Evolutionary conservation across 2,329 filamentous ascomycete species (phyloP), one percentile per base, ranked within the genome.

Genomic region (Pezicula carpinea): DNA sequence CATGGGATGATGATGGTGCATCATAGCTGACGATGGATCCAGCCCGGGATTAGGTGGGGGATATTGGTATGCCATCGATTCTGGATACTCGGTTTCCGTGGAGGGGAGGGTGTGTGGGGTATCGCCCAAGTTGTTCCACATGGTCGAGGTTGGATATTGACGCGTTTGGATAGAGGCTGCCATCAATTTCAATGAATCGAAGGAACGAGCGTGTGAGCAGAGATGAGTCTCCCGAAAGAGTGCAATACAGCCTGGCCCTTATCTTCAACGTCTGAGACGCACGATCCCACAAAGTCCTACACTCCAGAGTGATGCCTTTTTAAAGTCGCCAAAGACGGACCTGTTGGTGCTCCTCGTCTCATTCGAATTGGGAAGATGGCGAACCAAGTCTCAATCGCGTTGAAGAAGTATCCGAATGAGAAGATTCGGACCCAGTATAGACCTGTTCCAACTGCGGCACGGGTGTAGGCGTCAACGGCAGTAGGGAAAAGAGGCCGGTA

Each of bases 81-180:
- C 44, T 42, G 52, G 51, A 46, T 47, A 46, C 15, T 56, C 55
- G 21, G 56, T 47, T 44, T 47, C 55, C 36, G 55, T 49, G 18
- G 58, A 40, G 40, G 54, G 53, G 46, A 52, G 60, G 38, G 54
- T 39, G 33, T 46, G 53, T 35, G 50, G 53, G 44, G 55, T 46
- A 50, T 60, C 57, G 49, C 54, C 56, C 54, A 59, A 48, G 46
- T 13, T 29, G 13, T 58, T 54, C 60, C 60, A 63, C 53, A 59
- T 57, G 47, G 50, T 56, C 52, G 55, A 51, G 50, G 58, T 61
- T 48, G 60, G 58, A 50, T 54, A 54, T 32, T 56, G 49, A 53
- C 52, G 52, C 52, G 52, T 46, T 53, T 59, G 59, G 45, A 63
- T 53, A 52, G 58, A 61, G 52, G 61, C 56, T 60, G 61, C 60